Conservation (phyloP, 2,329 filamentous ascomycete genomes). For the Curvularia eragrostidis region DNA sequence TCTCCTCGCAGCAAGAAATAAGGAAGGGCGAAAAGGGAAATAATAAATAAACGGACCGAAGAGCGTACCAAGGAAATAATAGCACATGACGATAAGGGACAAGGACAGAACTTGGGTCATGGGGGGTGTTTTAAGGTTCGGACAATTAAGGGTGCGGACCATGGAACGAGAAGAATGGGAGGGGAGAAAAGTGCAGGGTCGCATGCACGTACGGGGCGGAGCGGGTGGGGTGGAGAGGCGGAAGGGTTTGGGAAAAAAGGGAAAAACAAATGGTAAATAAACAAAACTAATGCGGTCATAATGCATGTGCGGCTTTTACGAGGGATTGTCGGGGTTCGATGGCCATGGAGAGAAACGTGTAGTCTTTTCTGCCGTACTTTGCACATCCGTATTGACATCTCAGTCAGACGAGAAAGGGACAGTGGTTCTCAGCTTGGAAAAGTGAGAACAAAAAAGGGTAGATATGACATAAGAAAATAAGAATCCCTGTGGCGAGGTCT, state of each 20-base stretch:
- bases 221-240: too few species aligned
- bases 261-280: background rate
- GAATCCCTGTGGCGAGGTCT: background rate
- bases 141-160: background rate
- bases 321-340: background rate
- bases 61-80: background rate
- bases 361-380: background rate
- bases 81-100: background rate
- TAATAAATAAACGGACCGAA: background rate
- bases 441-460: background rate
- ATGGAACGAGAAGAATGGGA: background rate
- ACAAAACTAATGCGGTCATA: too few species aligned
- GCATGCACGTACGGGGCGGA: background rate
- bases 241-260: background rate
- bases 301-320: background rate
- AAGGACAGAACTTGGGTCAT: background rate
- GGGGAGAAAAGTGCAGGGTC: background rate
- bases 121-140: background rate
- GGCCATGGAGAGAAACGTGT: background rate
- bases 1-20: too few species aligned
- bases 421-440: background rate
- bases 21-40: too few species aligned
- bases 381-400: background rate
- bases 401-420: background rate
- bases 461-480: background rate